Conservation (phyloP, 2,329 filamentous ascomycete species). For the Stromatinia cepivora region DNA sequence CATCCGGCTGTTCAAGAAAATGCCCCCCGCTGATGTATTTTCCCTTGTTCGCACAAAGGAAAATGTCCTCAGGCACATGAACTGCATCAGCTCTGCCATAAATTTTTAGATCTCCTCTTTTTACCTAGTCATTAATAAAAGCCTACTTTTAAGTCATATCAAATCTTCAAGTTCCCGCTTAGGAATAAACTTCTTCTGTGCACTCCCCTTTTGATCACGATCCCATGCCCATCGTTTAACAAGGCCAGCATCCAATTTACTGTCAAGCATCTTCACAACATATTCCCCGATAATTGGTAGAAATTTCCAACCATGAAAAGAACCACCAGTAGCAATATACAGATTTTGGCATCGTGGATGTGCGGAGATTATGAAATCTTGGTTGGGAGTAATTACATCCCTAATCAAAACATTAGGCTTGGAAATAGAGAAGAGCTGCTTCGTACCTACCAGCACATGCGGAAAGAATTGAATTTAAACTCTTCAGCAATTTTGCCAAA, state of each 20-base stretch:
- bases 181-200: conserved; percentile 18
- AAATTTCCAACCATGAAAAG: conserved; percentile 67
- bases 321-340: conserved; percentile 62
- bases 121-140: conserved; percentile 5
- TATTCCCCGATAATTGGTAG: conserved; percentile 63
- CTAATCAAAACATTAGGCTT: conserved; percentile 40
- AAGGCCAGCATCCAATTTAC: conserved; percentile 44
- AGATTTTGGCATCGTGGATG: conserved; percentile 55
- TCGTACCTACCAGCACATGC: conserved; percentile 48
- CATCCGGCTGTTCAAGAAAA: not conserved
- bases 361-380: conserved; percentile 61
- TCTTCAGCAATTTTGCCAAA: conserved; percentile 46
- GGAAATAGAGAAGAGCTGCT: not conserved
- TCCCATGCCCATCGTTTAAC: conserved; percentile 50
- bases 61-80: not conserved
- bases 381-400: conserved; percentile 61
- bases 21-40: not conserved
- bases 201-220: conserved; percentile 31
- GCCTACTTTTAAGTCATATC: not conserved
- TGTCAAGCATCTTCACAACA: conserved; percentile 51
- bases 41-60: not conserved
- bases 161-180: conserved; percentile 22
- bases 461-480: conserved; percentile 46
- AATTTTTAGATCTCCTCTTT: not conserved
- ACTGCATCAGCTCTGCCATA: not conserved